Evolutionary conservation across 2,329 filamentous ascomycete genomes (phyloP).

Genomic region (Aspergillus neoniger): DNA sequence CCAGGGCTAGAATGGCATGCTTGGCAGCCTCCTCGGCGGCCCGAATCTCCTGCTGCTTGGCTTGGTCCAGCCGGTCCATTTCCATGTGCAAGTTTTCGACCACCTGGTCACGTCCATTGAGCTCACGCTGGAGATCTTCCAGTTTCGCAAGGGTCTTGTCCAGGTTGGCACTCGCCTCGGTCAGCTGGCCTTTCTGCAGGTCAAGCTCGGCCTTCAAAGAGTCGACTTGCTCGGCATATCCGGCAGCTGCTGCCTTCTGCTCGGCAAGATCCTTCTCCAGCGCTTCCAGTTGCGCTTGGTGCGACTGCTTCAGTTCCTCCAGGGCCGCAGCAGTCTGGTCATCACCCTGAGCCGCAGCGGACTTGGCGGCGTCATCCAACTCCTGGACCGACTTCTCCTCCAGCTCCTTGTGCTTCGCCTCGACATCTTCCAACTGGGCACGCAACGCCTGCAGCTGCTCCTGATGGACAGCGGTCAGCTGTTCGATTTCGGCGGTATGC

Average conservation of each 20-base stretch:
- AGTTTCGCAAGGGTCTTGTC: constrained; percentile 35
- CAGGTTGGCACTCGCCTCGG: constrained; percentile 28
- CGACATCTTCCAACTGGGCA: constrained; percentile 38
- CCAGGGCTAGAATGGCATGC: constrained; percentile 30
- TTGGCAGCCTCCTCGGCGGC: constrained; percentile 38
- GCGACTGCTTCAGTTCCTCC: constrained; percentile 40
- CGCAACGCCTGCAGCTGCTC: constrained; percentile 37
- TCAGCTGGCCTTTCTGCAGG: constrained; percentile 30
- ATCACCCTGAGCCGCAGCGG: constrained; percentile 39
- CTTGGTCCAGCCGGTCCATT: constrained; percentile 35
- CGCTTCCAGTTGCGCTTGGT: constrained; percentile 38
- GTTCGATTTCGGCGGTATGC: constrained; percentile 37
- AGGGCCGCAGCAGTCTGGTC: constrained; percentile 37
- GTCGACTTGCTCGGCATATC: constrained; percentile 33
- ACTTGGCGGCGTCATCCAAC: constrained; percentile 41
- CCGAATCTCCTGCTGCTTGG: constrained; percentile 40
- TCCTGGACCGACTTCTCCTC: constrained; percentile 41
- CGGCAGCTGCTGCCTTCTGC: constrained; percentile 34
- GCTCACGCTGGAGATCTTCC: constrained; percentile 36
- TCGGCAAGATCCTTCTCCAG: constrained; percentile 38
- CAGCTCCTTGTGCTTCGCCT: constrained; percentile 39
- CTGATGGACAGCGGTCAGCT: constrained; percentile 34
- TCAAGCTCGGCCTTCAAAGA: constrained; percentile 36
- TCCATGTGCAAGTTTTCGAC: constrained; percentile 44
- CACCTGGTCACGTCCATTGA: constrained; percentile 39